Conservation (phyloP, 371 early-diverging fungal genomes). For the Syncephalastrum racemosum region DNA sequence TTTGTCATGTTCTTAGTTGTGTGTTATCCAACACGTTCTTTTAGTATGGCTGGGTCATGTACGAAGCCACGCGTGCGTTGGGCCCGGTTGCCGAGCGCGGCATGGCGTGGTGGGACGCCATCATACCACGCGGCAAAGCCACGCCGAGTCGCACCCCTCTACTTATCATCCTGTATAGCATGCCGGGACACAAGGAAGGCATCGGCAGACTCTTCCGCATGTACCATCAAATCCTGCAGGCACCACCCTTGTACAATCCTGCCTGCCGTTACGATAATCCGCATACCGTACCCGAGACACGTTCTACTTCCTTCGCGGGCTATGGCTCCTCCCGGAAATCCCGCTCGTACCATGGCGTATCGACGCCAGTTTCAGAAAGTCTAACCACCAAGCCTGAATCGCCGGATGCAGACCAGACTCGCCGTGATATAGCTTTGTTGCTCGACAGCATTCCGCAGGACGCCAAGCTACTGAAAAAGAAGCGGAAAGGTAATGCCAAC, state of each 20-base stretch:
- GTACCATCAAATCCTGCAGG: constrained; percentile 17
- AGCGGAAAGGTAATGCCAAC: no score
- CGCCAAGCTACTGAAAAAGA: neutral
- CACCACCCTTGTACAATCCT: constrained; percentile 44
- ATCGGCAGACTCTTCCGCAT: constrained; percentile 21
- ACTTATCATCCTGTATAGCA: constrained; percentile 41
- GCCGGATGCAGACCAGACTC: constrained; percentile 16
- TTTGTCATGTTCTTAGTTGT: neutral
- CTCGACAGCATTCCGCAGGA: constrained; percentile 41
- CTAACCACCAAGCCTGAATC: neutral
- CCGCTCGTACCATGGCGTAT: no score
- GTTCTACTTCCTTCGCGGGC: neutral
- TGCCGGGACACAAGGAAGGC: constrained; percentile 13
- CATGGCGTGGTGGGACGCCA: constrained; percentile 48
- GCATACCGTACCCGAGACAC: neutral
- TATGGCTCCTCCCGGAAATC: neutral
- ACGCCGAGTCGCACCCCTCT: constrained; percentile 35
- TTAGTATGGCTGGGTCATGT: constrained; percentile 51
- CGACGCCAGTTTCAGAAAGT: no score
- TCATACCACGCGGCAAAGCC: constrained; percentile 41
- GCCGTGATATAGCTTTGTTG: constrained; percentile 35
- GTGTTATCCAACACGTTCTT: neutral
- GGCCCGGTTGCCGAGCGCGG: constrained; percentile 40
- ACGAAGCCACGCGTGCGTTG: constrained; percentile 41
- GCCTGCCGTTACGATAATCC: constrained; percentile 35